phyloP scores from a whole-genome alignment of 2,329 filamentous ascomycete species.

The Teratosphaeriaceae sp. region DNA sequence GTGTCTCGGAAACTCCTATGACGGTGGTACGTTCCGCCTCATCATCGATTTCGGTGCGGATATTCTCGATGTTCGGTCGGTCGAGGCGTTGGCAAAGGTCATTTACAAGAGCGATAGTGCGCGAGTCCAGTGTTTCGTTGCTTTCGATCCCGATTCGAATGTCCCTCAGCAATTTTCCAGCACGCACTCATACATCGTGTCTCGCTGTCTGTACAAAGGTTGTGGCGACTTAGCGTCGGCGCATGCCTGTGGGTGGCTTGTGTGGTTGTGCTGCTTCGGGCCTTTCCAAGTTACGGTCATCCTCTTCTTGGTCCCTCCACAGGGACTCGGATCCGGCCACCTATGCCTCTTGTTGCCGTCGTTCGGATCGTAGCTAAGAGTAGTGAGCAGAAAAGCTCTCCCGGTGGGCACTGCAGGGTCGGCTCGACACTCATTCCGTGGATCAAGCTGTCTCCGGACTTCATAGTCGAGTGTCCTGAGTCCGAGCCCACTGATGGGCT shows the following conservation, averaged over 20 bases:
- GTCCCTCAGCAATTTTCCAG: background rate
- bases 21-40: background rate
- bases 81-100: too few relatives aligned
- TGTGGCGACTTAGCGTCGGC: background rate
- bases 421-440: background rate
- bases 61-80: too few relatives aligned
- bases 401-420: background rate
- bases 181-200: background rate
- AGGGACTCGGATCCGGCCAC: background rate
- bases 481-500: background rate
- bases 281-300: background rate
- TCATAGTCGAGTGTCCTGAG: too few relatives aligned
- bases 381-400: background rate
- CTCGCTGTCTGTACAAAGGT: background rate
- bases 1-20: background rate
- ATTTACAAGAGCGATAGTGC: background rate
- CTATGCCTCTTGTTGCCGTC: background rate
- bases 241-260: background rate
- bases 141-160: background rate
- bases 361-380: background rate
- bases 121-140: background rate
- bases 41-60: too few relatives aligned
- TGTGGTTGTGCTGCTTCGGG: background rate
- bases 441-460: too few relatives aligned
- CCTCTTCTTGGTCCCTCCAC: background rate